Percentiles rank a stretch among this genome's conserved stretches.
Conservation (phyloP, 2,329 filamentous ascomycete genomes). For the Aureobasidium sp. region DNA sequence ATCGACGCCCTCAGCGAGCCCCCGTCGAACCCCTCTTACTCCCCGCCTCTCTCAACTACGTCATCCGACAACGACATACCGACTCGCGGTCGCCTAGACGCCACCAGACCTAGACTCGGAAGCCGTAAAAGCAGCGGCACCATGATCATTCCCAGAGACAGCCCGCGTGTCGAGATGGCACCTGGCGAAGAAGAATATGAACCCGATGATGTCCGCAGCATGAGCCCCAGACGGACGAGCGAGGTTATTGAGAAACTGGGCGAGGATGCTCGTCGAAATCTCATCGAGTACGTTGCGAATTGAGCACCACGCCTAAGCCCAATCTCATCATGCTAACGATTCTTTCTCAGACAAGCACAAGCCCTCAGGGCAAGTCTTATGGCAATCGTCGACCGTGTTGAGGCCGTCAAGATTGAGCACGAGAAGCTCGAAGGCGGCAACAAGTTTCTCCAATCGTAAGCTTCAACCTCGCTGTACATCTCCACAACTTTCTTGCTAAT, state of each 20-base stretch:
- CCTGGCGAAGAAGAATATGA: constrained; percentile 67
- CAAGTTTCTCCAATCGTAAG: constrained; percentile 73
- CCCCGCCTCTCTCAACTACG: constrained; percentile 8
- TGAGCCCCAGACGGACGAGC: constrained; percentile 87
- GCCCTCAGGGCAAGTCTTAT: constrained; percentile 81
- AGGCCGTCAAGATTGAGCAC: constrained; percentile 88
- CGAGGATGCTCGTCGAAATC: constrained; percentile 63
- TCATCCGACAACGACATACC: constrained; percentile 10
- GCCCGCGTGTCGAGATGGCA: constrained; percentile 56
- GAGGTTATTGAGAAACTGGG: constrained; percentile 86
- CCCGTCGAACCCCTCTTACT: constrained; percentile 4
- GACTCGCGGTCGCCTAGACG: constrained; percentile 3
- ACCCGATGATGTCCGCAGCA: constrained; percentile 81
- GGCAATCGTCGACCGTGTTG: constrained; percentile 86
- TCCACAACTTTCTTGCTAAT: not conserved
- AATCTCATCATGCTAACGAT: not conserved
- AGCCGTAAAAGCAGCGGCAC: constrained; percentile 73
- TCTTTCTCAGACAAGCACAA: constrained; percentile 66
- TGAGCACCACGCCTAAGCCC: not conserved
- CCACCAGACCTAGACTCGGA: constrained; percentile 50
- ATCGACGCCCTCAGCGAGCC: constrained; percentile 3
- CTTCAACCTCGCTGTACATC: constrained; percentile 18
- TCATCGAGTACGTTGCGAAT: constrained; percentile 50
- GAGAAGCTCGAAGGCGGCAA: constrained; percentile 96
- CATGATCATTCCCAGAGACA: constrained; percentile 70